Evolutionary conservation across 495 filamentous ascomycete species (phyloP), one percentile per base, ranked within the genome.

Genomic region (Cercophora newfieldiana): DNA sequence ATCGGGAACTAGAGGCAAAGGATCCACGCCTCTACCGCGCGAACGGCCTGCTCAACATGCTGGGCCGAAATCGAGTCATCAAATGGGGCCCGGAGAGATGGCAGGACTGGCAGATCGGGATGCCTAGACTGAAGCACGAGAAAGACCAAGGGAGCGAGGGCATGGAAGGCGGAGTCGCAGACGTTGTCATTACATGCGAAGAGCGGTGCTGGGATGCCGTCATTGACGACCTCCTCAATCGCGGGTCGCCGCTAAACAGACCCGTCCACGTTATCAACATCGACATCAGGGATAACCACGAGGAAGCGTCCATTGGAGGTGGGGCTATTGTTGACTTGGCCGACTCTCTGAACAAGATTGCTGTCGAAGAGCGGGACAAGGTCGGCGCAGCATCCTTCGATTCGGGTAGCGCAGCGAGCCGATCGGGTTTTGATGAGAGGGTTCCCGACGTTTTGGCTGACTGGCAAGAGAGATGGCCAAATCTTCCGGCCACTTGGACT

Each of bases 121-220:
- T 90, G 68, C 94, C 96, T 14, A 84, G 96, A 61, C 72, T 93
- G 18, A 90, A 85, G 28, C 80, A 87, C 33, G 70, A 74, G 19
- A 78, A 77, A 21, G 91, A 95, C 66, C 83, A 87, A 70, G 92
- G 92, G 7, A 85, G 84, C 60, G 66, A 81, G n/a, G 95, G 95
- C 14, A 90, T 91, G 19, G 93, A 98, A 74, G 91, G 88, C 5
- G 96, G 96, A 4, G 85, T 96, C 21, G 93, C 97, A 1, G 96
- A 99, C 72, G 81, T 98, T 3, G 94, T 99, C 64, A 91, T 99
- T 65, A 99, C 96, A 16, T 99, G 96, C 73, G 96, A 99, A 75
- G 96, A 99, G 77, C 84, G 94, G 53, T 99, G 96, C 75, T 99
- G 95, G 92, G 96, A 99, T 79, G 94, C 96, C 37, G 95, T 99